Conservation (phyloP, 441 rosid genomes). For the Croton laevigatus region DNA sequence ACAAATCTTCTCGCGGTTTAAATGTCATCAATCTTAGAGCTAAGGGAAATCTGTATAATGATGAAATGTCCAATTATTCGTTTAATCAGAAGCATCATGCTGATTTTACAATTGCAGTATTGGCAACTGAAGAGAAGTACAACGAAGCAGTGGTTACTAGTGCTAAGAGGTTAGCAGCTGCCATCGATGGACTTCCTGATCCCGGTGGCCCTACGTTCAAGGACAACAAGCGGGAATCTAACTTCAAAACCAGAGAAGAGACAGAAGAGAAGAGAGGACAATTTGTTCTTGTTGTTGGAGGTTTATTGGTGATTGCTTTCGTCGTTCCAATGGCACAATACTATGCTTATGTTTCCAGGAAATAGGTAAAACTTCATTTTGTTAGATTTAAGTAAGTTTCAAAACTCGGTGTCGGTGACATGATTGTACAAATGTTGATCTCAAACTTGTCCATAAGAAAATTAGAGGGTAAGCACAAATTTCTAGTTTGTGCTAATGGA, state of each 20-base stretch:
- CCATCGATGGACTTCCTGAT: slow-evolving; percentile 93
- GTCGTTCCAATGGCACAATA: slow-evolving; percentile 98
- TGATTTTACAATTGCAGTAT: slow-evolving; percentile 46
- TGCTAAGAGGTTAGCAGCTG: slow-evolving; percentile 82
- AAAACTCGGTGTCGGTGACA: slow-evolving; percentile 8
- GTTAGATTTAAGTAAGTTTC: slow-evolving; percentile 8
- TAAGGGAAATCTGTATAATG: background rate
- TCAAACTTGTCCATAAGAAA: slow-evolving; percentile 27
- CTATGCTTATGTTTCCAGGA: slow-evolving; percentile 87
- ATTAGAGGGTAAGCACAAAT: slow-evolving; percentile 23
- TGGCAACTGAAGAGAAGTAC: slow-evolving; percentile 95
- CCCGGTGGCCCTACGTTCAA: slow-evolving; percentile 71
- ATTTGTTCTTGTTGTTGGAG: slow-evolving; percentile 91
- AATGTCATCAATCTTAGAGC: slow-evolving; percentile 2
- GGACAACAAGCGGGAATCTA: slow-evolving; percentile 85
- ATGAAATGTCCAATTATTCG: slow-evolving; percentile 11
- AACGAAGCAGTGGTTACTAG: slow-evolving; percentile 81
- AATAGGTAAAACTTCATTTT: slow-evolving; percentile 34
- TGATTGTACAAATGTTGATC: slow-evolving; percentile 31
- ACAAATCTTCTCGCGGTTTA: slow-evolving; percentile 1
- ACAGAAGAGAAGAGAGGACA: slow-evolving; percentile 96
- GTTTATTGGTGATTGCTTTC: slow-evolving; percentile 84
- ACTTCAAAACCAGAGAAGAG: slow-evolving; percentile 82
- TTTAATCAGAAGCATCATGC: slow-evolving; percentile 1
- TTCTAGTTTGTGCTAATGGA: slow-evolving; percentile 22